phyloP scores from a whole-genome alignment of 2,329 filamentous ascomycete genomes.

The Fusarium sp. region DNA sequence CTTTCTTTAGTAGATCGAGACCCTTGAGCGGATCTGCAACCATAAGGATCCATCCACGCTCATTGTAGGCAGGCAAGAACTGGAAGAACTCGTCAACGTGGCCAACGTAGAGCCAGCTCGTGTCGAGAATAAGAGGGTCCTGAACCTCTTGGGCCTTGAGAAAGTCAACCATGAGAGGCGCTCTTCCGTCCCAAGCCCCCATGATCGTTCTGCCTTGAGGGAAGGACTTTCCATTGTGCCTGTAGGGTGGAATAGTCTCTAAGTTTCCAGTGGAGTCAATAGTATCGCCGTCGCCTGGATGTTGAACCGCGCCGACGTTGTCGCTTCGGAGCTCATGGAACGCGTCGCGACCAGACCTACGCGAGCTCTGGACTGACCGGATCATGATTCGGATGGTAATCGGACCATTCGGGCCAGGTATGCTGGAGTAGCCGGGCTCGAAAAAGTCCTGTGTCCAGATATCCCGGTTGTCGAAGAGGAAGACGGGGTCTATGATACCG shows the following conservation, averaged over 20 bases:
- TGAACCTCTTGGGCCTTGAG: constrained; percentile 48
- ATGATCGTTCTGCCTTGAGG: constrained; percentile 34
- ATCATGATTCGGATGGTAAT: constrained; percentile 46
- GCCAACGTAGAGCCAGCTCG: constrained; percentile 38
- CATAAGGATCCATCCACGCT: constrained; percentile 39
- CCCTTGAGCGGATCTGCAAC: constrained; percentile 36
- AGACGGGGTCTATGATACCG: constrained; percentile 14
- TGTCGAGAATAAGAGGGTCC: constrained; percentile 46
- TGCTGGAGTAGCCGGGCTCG: constrained; percentile 50
- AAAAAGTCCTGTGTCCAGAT: constrained; percentile 52
- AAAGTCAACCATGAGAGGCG: constrained; percentile 39
- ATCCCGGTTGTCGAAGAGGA: constrained; percentile 14
- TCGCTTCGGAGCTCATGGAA: constrained; percentile 43
- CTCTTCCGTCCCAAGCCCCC: constrained; percentile 16
- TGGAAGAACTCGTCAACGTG: constrained; percentile 44
- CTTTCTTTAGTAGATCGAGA: constrained; percentile 30
- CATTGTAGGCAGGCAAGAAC: constrained; percentile 38
- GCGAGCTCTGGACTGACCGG: constrained; percentile 40
- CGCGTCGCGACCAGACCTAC: constrained; percentile 43
- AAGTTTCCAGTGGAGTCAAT: constrained; percentile 45
- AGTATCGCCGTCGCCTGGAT: constrained; percentile 10
- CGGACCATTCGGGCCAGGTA: constrained; percentile 48
- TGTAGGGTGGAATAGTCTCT: constrained; percentile 49
- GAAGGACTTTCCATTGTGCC: constrained; percentile 25
- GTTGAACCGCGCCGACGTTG: constrained; percentile 45